Evolutionary conservation across 1,139 yeast genomes (phyloP).

Genomic region (Geotrichum cucujoidarum): DNA sequence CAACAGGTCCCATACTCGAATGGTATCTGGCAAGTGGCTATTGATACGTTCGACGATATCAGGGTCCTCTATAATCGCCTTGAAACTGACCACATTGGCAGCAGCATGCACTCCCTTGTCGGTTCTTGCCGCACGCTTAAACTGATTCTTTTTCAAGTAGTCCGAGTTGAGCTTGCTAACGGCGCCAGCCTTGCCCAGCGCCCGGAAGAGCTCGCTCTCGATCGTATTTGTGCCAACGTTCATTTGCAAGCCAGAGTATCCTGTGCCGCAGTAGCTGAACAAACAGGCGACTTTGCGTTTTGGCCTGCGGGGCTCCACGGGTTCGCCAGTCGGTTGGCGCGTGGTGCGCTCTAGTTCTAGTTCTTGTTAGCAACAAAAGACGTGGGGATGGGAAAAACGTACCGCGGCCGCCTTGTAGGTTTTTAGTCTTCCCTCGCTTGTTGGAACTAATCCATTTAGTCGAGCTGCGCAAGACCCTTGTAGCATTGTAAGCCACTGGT

Average conservation of each 20-base stretch:
- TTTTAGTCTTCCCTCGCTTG: too few species aligned
- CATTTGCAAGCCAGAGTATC: constrained; percentile 95
- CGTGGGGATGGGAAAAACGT: too few species aligned
- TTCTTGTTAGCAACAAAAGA: too few species aligned
- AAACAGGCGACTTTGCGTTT: constrained; percentile 84
- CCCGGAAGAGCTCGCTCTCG: constrained; percentile 82
- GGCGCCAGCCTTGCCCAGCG: constrained; percentile 85
- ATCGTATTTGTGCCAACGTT: constrained; percentile 91
- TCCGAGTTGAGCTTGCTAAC: constrained; percentile 81
- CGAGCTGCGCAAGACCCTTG: too few species aligned
- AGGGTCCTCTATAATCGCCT: constrained; percentile 64
- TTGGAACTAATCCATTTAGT: too few species aligned
- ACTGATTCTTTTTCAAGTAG: constrained; percentile 83
- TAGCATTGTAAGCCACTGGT: too few species aligned
- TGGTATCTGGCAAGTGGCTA: constrained; percentile 69
- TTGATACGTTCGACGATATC: constrained; percentile 72
- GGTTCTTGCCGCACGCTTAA: constrained; percentile 95
- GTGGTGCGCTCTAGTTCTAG: too few species aligned
- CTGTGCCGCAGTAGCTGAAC: constrained; percentile 97
- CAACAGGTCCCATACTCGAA: constrained; percentile 88
- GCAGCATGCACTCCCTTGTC: constrained; percentile 99
- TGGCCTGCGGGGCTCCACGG: constrained; percentile 55
- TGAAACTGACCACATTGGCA: constrained; percentile 85
- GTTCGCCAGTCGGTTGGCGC: too few species aligned
- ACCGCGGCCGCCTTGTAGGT: too few species aligned